Conservation (phyloP, 768 basidiomycete genomes). For the Leucosporidium scottii region DNA sequence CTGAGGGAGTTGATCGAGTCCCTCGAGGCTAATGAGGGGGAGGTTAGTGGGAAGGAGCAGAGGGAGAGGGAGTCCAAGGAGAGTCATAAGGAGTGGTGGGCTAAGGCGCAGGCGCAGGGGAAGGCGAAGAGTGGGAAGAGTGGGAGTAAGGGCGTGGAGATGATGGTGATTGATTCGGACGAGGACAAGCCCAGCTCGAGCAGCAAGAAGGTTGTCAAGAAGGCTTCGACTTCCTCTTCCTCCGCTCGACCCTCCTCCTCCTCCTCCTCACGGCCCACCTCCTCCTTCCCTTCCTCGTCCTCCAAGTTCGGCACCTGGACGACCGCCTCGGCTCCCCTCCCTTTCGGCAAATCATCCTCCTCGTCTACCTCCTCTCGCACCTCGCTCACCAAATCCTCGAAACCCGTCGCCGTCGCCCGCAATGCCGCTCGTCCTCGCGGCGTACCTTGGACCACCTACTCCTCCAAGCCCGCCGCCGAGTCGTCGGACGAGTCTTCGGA, state of each 20-base stretch:
- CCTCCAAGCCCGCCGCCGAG: conserved; percentile 16
- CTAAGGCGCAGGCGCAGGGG: neutral
- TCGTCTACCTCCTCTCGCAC: neutral
- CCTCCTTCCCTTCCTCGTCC: neutral
- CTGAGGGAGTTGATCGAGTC: conserved; percentile 22
- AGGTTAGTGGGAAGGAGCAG: too few relatives aligned
- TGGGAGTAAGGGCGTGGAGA: neutral
- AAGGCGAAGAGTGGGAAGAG: neutral
- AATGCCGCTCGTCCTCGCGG: conserved; percentile 14
- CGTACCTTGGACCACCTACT: conserved; percentile 34
- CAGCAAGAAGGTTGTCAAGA: conserved; percentile 1
- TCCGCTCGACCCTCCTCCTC: neutral
- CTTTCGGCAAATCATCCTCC: neutral
- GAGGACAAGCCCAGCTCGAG: conserved; percentile 9
- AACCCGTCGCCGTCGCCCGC: neutral
- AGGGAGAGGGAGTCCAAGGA: neutral
- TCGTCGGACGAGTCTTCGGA: conserved; percentile 17
- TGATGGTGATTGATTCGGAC: conserved; percentile 6
- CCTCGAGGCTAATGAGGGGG: too few relatives aligned
- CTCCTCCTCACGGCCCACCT: neutral
- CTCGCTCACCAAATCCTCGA: neutral
- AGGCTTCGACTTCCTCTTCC: neutral
- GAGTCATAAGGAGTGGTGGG: conserved; percentile 3
- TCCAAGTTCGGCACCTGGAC: neutral
- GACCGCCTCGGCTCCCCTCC: neutral